Base-by-base conservation (phyloP, 805 yeast genomes). In the Candida coleopterorum region DNA sequence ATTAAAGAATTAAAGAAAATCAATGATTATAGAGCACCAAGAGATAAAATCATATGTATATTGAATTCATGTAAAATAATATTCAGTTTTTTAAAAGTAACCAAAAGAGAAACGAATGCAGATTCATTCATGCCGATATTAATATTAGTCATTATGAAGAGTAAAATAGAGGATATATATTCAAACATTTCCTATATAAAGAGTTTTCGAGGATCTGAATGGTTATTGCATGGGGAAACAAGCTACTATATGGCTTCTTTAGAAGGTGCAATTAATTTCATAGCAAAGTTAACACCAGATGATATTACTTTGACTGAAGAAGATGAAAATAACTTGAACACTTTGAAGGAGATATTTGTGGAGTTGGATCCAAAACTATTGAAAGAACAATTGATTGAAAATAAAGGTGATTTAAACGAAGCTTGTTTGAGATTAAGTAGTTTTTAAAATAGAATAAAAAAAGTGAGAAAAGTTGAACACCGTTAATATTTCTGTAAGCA, bases 71-170 rank as follows among this genome's bases (percentile, higher is more conserved):
- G 97, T 53, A 90, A 90, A 58, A 89, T 93, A 15, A 81, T 94
- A 5, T 89, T 88, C 66, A 94, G 95, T 9, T 70, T 86, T 39
- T 74, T 94, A 32, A 79, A 88, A 43, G 85, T 79, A 42, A 70
- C 78, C 37, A 83, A 79, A 40, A 64, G 68, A 34, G 90, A 85
- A 47, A 64, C 72, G 7, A 89, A 88, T 47, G 99, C 99, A 0
- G 99, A 93, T 60, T 77, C 85, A 25, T 93, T 93, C 58, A 73
- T 93, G n/a, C 98, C 99, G 0, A 56, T 90, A 28, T 64, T 93
- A 35, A 87, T 93, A 18, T 81, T 79, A 47, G 83, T 90, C 9
- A 74, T 89, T 2, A 56, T 90, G 31, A 80, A 79, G 47, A 78
- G 90, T 2, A 75, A 76, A 38, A 77, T 87, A 1, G 63, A 62